Evolutionary conservation across 2,329 filamentous ascomycete species (phyloP).

Genomic region (Fusarium kyushuense): DNA sequence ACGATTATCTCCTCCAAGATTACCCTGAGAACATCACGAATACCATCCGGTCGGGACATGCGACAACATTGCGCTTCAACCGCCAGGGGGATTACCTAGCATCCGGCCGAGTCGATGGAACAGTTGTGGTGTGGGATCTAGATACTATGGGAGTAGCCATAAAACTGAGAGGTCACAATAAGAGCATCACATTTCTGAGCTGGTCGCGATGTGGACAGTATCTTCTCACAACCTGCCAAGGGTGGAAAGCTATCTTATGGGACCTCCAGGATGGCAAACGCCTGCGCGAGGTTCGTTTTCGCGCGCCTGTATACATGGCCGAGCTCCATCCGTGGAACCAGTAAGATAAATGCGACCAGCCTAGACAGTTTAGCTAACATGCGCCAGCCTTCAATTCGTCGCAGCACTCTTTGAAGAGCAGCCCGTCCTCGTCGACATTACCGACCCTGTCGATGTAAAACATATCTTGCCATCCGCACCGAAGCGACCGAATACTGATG

Average conservation of each 20-base stretch:
- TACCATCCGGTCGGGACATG: slow-evolving; percentile 80
- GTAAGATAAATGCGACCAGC: slow-evolving; percentile 58
- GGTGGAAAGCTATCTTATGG: slow-evolving; percentile 97
- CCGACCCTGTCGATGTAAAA: slow-evolving; percentile 76
- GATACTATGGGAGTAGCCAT: slow-evolving; percentile 97
- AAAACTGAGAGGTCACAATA: slow-evolving; percentile 92
- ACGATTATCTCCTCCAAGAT: slow-evolving; percentile 77
- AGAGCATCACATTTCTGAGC: slow-evolving; percentile 92
- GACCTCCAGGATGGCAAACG: slow-evolving; percentile 79
- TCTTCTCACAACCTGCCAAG: slow-evolving; percentile 90
- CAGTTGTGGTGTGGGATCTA: slow-evolving; percentile 94
- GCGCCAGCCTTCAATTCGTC: slow-evolving; percentile 78
- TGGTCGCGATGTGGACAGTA: slow-evolving; percentile 95
- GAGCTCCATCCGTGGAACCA: slow-evolving; percentile 93
- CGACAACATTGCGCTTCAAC: slow-evolving; percentile 84
- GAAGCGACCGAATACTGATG: slow-evolving; percentile 77
- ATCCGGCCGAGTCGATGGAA: slow-evolving; percentile 92
- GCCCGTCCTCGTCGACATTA: slow-evolving; percentile 87
- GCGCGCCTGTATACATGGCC: slow-evolving; percentile 93
- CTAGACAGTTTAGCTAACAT: slow-evolving; percentile 37
- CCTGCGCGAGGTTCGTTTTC: slow-evolving; percentile 87
- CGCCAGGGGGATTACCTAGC: slow-evolving; percentile 94
- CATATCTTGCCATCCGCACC: slow-evolving; percentile 84
- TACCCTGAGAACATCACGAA: slow-evolving; percentile 92
- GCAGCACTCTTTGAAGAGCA: slow-evolving; percentile 95